Evolutionary conservation across 495 filamentous ascomycete genomes (phyloP).

Genomic region (Staphylotrichum longicolle): DNA sequence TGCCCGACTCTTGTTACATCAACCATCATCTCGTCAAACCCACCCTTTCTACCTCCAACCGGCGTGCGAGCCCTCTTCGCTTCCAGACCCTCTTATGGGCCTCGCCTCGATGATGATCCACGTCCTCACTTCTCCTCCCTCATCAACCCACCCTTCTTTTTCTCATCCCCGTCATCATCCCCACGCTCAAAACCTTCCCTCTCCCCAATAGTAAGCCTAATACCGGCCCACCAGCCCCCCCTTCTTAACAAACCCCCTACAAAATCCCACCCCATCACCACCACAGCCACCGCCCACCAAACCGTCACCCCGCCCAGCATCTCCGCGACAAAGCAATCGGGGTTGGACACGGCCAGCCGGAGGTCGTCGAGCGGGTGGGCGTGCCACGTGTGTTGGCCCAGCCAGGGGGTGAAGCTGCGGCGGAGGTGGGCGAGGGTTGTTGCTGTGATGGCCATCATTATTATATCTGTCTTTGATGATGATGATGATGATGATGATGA

Average conservation of each 20-base stretch:
- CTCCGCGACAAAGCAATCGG: conserved; percentile 28
- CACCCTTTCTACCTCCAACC: neutral
- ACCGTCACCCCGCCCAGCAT: conserved; percentile 1
- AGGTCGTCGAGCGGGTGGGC: conserved; percentile 29
- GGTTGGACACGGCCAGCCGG: conserved; percentile 25
- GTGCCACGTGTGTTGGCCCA: conserved; percentile 15
- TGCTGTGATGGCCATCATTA: conserved; percentile 13
- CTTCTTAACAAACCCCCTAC: neutral
- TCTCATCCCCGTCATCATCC: too few relatives aligned
- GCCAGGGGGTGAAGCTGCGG: conserved; percentile 6
- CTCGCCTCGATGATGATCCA: too few relatives aligned
- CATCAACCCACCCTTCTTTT: too few relatives aligned
- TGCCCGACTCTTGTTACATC: conserved; percentile 9
- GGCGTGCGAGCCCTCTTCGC: neutral
- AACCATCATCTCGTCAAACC: neutral
- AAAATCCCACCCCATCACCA: neutral
- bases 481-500: conserved; percentile 3
- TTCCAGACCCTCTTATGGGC: neutral
- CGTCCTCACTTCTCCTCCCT: too few relatives aligned
- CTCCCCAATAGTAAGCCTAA: too few relatives aligned
- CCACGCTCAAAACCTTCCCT: too few relatives aligned
- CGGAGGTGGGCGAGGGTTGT: conserved; percentile 31
- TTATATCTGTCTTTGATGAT: too few relatives aligned
- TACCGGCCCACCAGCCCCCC: too few relatives aligned
- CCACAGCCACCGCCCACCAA: neutral